Evolutionary conservation across 305 asterid genomes (phyloP), one percentile per base, ranked within the genome.

Genomic region (Plantago coronopus): DNA sequence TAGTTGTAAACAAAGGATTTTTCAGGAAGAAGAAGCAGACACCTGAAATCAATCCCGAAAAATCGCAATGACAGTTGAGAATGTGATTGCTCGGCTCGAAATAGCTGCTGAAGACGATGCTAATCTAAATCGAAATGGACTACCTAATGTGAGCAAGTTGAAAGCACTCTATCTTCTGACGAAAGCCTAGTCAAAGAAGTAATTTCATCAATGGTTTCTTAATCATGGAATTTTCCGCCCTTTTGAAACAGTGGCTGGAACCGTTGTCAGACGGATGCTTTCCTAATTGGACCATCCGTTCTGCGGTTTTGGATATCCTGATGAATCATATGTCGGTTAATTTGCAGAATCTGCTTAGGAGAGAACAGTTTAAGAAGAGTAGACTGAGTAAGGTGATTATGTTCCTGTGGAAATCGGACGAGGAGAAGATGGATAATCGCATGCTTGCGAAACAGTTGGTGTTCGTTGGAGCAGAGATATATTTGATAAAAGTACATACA

Each of bases 251-350:
- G 71, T 91, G 98, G 98, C 98, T 91, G 38, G 98, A 91, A 68
- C 98, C 98, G 44, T 85, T 91, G 53, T 96, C 98, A 19, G 98
- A 91, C 74, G 97, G 97, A 72, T 85, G 97, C 80, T 81, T 91
- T 57, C 98, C 98, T 12, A 91, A 86, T 75, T 88, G 82, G 38
- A 88, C 88, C 63, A 76, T 91, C 29, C 89, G 98, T 6, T 75
- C 84, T 69, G 20, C 22, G 7, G 17, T 47, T n/a, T 17, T 47
- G 22, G 11, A 17, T 3, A 17, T 47, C 11, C 11, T 74, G 45
- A 87, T 81, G 63, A 91, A 90, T 68, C 86, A 91, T 95, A 78
- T 77, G 64, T 96, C 96, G 18, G 82, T 91, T 81, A 95, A 91
- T 60, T 74, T 91, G 37, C 94, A 81, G 76, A 91, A 83, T 78